phyloP scores from a whole-genome alignment of 768 basidiomycete genomes.

The Hygrocybe punicea region DNA sequence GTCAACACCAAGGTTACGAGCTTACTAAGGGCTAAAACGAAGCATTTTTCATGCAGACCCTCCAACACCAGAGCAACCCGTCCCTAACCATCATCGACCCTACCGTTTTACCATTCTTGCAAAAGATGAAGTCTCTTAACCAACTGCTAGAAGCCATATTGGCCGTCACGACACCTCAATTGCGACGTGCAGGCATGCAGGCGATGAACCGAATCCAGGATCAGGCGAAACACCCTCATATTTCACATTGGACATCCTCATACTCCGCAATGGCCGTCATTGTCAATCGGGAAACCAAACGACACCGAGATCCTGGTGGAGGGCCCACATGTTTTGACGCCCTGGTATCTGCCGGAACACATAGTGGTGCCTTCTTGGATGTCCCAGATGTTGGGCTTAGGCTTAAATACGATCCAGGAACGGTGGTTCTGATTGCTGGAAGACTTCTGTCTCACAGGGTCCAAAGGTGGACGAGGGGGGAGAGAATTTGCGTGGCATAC shows the following conservation, averaged over 20 bases:
- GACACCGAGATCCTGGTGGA: background rate
- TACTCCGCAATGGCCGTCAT: background rate
- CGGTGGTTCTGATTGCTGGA: background rate
- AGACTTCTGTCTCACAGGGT: background rate
- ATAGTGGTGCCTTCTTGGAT: background rate
- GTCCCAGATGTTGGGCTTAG: background rate
- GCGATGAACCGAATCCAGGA: background rate
- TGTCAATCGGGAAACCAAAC: background rate
- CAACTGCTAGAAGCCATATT: background rate
- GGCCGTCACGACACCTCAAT: background rate
- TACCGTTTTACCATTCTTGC: background rate
- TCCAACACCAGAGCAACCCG: background rate
- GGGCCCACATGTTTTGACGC: background rate
- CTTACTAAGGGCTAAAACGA: background rate
- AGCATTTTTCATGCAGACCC: no score
- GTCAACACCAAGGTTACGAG: background rate
- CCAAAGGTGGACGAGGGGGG: background rate
- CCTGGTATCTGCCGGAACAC: background rate
- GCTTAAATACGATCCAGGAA: background rate
- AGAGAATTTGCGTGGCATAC: background rate
- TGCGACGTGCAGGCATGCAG: background rate
- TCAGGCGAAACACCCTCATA: background rate
- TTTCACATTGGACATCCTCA: background rate
- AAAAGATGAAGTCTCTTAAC: background rate
- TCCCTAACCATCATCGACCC: background rate